Conservation (phyloP, 768 basidiomycete genomes). For the Cystobasidium tubakii region DNA sequence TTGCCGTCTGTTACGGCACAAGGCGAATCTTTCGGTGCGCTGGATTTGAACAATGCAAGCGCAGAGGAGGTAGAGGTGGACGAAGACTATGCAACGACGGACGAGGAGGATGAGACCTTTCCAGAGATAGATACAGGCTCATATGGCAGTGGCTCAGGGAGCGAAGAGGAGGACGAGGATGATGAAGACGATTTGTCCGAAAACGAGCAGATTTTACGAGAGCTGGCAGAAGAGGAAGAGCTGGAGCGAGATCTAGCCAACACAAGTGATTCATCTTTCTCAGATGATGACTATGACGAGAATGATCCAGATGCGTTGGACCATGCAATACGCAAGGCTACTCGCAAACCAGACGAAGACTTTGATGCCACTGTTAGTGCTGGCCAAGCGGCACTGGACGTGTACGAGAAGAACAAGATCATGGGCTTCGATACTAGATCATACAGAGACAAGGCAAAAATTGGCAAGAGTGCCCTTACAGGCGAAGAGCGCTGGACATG, state of each 20-base stretch:
- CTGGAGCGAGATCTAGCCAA: constrained; percentile 49
- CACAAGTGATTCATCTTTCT: constrained; percentile 36
- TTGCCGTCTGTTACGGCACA: not conserved
- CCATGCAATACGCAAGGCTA: constrained; percentile 45
- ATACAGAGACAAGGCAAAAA: constrained; percentile 61
- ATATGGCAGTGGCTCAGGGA: constrained; percentile 48
- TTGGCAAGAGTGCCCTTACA: constrained; percentile 70
- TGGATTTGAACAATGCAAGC: constrained; percentile 34
- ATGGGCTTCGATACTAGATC: constrained; percentile 38
- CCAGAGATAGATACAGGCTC: constrained; percentile 57
- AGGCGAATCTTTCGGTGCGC: constrained; percentile 34
- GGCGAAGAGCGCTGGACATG: constrained; percentile 51
- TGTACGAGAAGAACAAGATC: constrained; percentile 17
- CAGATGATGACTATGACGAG: constrained; percentile 49
- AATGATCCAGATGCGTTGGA: constrained; percentile 50
- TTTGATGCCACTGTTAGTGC: constrained; percentile 38
- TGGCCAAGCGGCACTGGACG: constrained; percentile 13
- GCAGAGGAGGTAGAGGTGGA: constrained; percentile 24
- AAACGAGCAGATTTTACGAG: constrained; percentile 46
- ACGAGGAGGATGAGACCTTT: constrained; percentile 65
- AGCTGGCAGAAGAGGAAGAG: constrained; percentile 49
- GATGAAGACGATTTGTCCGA: constrained; percentile 46
- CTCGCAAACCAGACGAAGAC: constrained; percentile 44
- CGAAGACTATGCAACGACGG: constrained; percentile 45
- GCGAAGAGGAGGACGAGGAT: constrained; percentile 48